phyloP scores from a whole-genome alignment of 345 rosid genomes.

The Melaleuca quinquenervia region DNA sequence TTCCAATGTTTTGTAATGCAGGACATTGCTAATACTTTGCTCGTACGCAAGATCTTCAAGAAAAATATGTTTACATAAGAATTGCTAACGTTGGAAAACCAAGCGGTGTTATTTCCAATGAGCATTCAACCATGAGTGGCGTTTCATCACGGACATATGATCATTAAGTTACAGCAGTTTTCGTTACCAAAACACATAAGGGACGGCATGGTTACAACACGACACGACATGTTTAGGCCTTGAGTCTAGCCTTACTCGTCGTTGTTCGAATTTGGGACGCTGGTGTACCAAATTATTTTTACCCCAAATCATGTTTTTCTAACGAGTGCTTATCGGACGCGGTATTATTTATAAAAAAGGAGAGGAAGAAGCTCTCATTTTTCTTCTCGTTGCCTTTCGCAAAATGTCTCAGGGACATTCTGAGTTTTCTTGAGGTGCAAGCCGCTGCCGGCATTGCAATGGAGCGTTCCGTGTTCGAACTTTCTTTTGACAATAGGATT shows the following conservation, averaged over 20 bases:
- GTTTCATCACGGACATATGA: background rate
- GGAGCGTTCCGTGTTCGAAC: background rate
- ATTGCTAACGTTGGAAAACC: too few species aligned
- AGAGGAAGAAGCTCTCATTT: background rate
- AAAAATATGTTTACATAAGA: too few species aligned
- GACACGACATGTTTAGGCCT: too few species aligned
- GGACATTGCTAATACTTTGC: background rate
- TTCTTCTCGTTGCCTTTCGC: background rate
- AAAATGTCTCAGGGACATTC: background rate
- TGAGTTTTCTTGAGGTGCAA: background rate
- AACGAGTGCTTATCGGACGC: background rate
- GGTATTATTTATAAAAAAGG: too few species aligned
- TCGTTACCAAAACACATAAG: too few species aligned
- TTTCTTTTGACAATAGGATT: background rate
- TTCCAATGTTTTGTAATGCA: too few species aligned
- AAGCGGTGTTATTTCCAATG: background rate
- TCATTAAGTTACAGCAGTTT: background rate
- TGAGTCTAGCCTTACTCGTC: background rate
- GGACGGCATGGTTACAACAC: too few species aligned
- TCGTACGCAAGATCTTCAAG: too few species aligned
- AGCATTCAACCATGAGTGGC: background rate
- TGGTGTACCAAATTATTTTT: background rate
- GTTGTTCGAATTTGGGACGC: background rate
- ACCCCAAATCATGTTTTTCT: background rate
- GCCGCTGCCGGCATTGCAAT: background rate